phyloP scores from a whole-genome alignment of 2,329 filamentous ascomycete genomes.

The Chrysoporthe puriensis region DNA sequence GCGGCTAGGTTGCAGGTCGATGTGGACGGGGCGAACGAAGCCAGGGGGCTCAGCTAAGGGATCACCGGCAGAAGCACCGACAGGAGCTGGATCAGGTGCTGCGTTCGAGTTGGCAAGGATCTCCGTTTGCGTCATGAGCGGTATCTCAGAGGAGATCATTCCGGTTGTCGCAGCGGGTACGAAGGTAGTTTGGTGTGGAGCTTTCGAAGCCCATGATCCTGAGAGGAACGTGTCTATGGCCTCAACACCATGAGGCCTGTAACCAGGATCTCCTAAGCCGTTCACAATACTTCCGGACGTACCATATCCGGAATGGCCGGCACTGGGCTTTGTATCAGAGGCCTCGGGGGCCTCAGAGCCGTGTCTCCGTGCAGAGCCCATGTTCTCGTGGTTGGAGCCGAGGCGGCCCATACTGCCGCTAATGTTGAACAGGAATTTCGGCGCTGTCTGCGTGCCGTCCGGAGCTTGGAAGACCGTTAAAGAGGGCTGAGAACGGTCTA shows the following conservation, averaged over 20 bases:
- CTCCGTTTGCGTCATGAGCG: background rate
- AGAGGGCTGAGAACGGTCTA: background rate
- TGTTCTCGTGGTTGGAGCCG: background rate
- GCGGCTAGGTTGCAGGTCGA: conserved; percentile 14
- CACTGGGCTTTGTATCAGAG: background rate
- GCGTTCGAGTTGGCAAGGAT: background rate
- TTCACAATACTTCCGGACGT: background rate
- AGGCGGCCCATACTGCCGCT: background rate
- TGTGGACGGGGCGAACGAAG: background rate
- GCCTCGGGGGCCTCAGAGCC: background rate
- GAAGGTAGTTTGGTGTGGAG: background rate
- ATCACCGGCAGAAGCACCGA: background rate
- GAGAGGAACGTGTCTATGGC: background rate
- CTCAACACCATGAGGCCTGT: background rate
- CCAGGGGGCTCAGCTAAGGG: background rate
- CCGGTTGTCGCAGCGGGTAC: background rate
- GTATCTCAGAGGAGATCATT: background rate
- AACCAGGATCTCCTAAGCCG: background rate
- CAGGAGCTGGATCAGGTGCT: background rate
- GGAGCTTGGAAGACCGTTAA: background rate
- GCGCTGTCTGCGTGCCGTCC: background rate
- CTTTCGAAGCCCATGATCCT: background rate
- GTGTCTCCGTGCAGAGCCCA: conserved; percentile 1
- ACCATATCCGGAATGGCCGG: background rate
- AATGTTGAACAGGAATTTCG: background rate